Evolutionary conservation across 2,329 filamentous ascomycete genomes (phyloP).

Genomic region (Iodosphaeria phyllophila): DNA sequence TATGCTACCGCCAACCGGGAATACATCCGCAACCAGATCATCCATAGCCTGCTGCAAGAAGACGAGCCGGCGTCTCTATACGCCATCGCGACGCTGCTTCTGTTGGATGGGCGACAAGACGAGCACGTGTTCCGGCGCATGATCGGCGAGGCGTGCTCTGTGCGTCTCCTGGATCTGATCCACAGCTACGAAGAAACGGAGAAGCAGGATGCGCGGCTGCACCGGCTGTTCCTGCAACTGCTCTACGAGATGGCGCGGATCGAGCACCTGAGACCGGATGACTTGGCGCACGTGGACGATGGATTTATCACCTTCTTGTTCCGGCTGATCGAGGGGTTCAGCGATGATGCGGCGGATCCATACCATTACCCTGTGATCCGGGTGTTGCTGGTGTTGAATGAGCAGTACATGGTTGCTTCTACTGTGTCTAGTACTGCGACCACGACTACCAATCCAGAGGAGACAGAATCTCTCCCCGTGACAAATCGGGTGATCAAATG

Average conservation of each 20-base stretch:
- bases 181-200: conserved; percentile 40
- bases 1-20: conserved; percentile 59
- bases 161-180: conserved; percentile 67
- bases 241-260: conserved; percentile 95
- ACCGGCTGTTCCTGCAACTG: conserved; percentile 68
- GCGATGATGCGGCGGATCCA: conserved; percentile 74
- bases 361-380: conserved; percentile 93
- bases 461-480: too few species aligned
- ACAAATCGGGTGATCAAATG: conserved; percentile 93
- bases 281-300: conserved; percentile 62
- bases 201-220: conserved; percentile 56
- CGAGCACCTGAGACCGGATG: conserved; percentile 58
- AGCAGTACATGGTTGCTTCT: conserved; percentile 84
- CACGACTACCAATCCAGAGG: too few species aligned
- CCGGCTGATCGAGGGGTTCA: conserved; percentile 70
- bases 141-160: conserved; percentile 71
- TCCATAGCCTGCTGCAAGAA: conserved; percentile 81
- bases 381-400: conserved; percentile 88
- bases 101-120: conserved; percentile 68
- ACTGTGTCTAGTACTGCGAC: conserved; percentile 28
- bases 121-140: conserved; percentile 71
- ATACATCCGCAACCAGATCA: conserved; percentile 83
- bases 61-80: conserved; percentile 68
- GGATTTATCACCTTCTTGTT: conserved; percentile 72
- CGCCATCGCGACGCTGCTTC: conserved; percentile 63